Evolutionary conservation across 2,329 filamentous ascomycete species (phyloP).

Genomic region (Verticillium isaacii): DNA sequence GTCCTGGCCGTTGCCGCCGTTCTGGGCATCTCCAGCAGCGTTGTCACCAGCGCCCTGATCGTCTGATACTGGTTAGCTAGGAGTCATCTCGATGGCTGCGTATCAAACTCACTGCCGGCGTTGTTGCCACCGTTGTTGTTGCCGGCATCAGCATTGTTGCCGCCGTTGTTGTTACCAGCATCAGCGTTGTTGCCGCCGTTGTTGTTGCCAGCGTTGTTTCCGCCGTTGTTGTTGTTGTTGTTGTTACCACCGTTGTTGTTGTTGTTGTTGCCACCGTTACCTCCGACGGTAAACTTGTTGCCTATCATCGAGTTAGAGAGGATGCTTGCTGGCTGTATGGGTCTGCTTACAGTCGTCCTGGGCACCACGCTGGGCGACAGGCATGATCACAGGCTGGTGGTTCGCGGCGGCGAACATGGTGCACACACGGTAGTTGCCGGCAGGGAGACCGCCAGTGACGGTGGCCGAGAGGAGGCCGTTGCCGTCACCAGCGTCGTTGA

Average conservation of each 20-base stretch:
- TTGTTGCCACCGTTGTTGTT: neutral
- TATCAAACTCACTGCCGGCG: neutral
- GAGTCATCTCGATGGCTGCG: too few relatives aligned
- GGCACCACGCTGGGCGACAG: conserved; percentile 60
- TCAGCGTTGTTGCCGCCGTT: conserved; percentile 8
- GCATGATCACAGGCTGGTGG: conserved; percentile 63
- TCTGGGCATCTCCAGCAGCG: neutral
- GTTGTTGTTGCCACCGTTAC: conserved; percentile 13
- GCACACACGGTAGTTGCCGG: conserved; percentile 61
- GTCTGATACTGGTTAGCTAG: neutral
- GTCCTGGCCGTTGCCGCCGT: neutral
- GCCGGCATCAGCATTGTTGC: conserved; percentile 1
- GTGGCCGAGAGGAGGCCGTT: conserved; percentile 46
- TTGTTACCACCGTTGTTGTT: conserved; percentile 6
- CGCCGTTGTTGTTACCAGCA: neutral
- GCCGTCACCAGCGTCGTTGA: conserved; percentile 57
- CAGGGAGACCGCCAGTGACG: conserved; percentile 54
- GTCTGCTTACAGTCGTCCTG: conserved; percentile 54
- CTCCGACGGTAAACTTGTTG: conserved; percentile 16
- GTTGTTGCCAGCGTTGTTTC: conserved; percentile 12
- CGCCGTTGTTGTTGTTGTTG: conserved; percentile 6
- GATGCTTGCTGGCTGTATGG: neutral
- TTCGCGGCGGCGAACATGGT: conserved; percentile 59
- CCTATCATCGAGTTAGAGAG: neutral
- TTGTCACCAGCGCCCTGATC: neutral